Evolutionary conservation across 1,284 basidiomycete species (phyloP).

Genomic region (Boletus putidus): DNA sequence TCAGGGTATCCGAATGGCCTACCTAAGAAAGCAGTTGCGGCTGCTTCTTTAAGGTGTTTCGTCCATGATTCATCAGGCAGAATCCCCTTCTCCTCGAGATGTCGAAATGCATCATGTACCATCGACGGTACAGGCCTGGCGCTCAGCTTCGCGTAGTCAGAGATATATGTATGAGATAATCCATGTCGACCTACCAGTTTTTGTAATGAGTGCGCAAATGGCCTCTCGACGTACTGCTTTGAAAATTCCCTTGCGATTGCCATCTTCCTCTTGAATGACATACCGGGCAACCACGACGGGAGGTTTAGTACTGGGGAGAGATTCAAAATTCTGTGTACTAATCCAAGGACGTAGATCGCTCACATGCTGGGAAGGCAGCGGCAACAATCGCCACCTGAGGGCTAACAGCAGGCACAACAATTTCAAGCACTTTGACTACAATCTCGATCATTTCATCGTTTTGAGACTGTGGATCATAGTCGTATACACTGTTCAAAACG

Average conservation of each 20-base stretch:
- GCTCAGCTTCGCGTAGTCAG: background rate
- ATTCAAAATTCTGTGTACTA: background rate
- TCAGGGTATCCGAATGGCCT: background rate
- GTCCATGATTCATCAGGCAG: background rate
- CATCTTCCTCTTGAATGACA: conserved; percentile 12
- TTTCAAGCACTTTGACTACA: background rate
- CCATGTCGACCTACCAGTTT: conserved; percentile 2
- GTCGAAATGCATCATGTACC: background rate
- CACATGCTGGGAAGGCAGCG: background rate
- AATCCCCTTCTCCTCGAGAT: background rate
- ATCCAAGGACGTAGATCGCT: background rate
- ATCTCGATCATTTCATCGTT: background rate
- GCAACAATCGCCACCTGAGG: background rate
- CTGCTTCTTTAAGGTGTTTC: background rate
- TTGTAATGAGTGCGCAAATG: conserved; percentile 2
- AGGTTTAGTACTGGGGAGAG: conserved; percentile 2
- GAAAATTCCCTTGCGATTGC: background rate
- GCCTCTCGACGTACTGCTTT: background rate
- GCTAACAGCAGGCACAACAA: background rate
- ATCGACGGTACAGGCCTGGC: background rate
- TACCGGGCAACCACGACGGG: conserved; percentile 18
- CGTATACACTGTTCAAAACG: conserved; percentile 5
- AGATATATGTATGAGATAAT: background rate
- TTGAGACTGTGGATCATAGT: conserved; percentile 5
- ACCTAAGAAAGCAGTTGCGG: background rate